Conservation (phyloP, 768 basidiomycete genomes). For the Fomitopsis serialis region DNA sequence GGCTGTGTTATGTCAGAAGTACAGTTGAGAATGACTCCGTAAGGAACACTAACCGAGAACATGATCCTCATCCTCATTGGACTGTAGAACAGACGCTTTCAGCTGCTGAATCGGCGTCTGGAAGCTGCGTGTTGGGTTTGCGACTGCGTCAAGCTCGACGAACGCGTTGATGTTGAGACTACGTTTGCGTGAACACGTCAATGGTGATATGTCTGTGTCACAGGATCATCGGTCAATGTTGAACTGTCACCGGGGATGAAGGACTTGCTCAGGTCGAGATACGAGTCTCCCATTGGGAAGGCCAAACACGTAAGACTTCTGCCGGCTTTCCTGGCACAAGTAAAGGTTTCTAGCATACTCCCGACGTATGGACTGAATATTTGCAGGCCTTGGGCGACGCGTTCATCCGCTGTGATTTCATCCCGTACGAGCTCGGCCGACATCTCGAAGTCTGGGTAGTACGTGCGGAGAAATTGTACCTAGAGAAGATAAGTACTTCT, state of each 20-base stretch:
- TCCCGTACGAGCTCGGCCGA: slow-evolving; percentile 59
- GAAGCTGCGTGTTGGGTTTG: slow-evolving; percentile 41
- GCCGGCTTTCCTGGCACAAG: slow-evolving; percentile 21
- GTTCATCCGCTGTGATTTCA: slow-evolving; percentile 44
- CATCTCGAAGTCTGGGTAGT: slow-evolving; percentile 72
- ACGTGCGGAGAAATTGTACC: slow-evolving; percentile 68
- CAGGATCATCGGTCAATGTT: background rate
- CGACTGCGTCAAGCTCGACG: slow-evolving; percentile 36
- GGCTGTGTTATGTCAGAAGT: background rate
- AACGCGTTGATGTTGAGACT: slow-evolving; percentile 34
- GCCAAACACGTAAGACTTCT: slow-evolving; percentile 31
- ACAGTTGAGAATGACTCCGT: background rate
- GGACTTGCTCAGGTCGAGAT: slow-evolving; percentile 54
- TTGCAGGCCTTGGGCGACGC: slow-evolving; percentile 26
- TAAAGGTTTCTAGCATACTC: slow-evolving; percentile 42
- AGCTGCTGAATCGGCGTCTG: slow-evolving; percentile 70
- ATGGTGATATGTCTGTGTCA: slow-evolving; percentile 44
- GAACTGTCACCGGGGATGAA: background rate
- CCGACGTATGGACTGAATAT: slow-evolving; percentile 55
- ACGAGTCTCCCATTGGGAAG: slow-evolving; percentile 63
- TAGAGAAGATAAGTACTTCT: too few relatives aligned
- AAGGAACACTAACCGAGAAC: background rate
- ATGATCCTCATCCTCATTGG: background rate
- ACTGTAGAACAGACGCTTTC: slow-evolving; percentile 4
- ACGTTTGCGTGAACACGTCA: slow-evolving; percentile 24